A percentile compares a stretch with the other conserved stretches of the same genome.
Conservation (phyloP, 805 yeast genomes). For the Candida pini region DNA sequence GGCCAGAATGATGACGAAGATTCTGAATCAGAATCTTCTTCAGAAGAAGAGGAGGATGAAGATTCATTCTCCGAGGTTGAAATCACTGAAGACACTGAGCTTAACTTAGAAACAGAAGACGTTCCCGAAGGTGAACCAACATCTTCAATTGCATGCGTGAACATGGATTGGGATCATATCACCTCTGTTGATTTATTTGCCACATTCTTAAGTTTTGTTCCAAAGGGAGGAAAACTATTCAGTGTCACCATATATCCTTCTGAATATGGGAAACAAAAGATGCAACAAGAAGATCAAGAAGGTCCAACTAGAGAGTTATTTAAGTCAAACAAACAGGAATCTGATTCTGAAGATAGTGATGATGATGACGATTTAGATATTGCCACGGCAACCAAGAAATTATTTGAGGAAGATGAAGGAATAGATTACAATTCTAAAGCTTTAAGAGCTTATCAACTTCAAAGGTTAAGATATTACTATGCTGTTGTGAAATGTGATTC, state of each 20-base stretch:
- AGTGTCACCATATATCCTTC: conserved; percentile 78
- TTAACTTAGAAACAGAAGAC: conserved; percentile 48
- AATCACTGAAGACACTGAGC: conserved; percentile 41
- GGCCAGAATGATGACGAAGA: conserved; percentile 38
- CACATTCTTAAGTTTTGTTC: conserved; percentile 80
- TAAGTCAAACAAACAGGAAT: conserved; percentile 37
- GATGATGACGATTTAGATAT: conserved; percentile 34
- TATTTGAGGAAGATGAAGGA: conserved; percentile 76
- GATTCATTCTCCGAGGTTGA: conserved; percentile 27
- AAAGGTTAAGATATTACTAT: conserved; percentile 86
- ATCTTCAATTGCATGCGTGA: conserved; percentile 79
- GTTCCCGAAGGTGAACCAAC: conserved; percentile 91
- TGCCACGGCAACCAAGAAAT: conserved; percentile 60
- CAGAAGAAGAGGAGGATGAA: conserved; percentile 31
- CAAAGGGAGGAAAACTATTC: conserved; percentile 61
- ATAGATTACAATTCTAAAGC: conserved; percentile 80
- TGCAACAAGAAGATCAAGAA: conserved; percentile 82
- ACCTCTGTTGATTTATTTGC: conserved; percentile 83
- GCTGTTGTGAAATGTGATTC: conserved; percentile 85
- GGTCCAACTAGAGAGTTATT: conserved; percentile 92
- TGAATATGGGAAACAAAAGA: conserved; percentile 87
- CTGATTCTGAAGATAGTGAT: conserved; percentile 42
- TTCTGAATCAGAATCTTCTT: conserved; percentile 40
- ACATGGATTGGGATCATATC: conserved; percentile 97
- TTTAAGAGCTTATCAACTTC: conserved; percentile 85